Conservation (phyloP, 768 basidiomycete genomes). For the Termitomyces sp. region DNA sequence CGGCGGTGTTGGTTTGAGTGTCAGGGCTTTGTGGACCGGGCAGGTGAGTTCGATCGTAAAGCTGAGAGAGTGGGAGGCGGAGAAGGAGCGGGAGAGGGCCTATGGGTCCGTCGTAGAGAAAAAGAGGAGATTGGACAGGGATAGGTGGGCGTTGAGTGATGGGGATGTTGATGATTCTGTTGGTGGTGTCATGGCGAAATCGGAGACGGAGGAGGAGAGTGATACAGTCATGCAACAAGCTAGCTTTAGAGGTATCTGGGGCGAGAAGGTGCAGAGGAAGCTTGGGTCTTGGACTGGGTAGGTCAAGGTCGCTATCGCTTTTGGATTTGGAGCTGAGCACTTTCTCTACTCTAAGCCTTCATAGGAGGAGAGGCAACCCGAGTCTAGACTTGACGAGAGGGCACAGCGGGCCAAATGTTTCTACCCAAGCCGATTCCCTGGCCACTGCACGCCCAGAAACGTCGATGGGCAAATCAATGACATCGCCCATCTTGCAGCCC, state of each 20-base stretch:
- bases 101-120: background rate
- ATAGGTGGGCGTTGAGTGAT: constrained; percentile 29
- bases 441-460: constrained; percentile 1
- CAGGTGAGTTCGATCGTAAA: constrained; percentile 28
- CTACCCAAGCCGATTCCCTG: background rate
- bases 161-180: constrained; percentile 29
- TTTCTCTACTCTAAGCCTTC: constrained; percentile 10
- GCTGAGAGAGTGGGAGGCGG: constrained; percentile 32
- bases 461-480: constrained; percentile 4
- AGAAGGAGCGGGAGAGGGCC: constrained; percentile 8
- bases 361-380: constrained; percentile 17
- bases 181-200: constrained; percentile 13
- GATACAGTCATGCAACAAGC: constrained; percentile 20
- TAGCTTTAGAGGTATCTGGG: constrained; percentile 33
- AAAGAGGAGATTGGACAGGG: constrained; percentile 13
- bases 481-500: constrained; percentile 28
- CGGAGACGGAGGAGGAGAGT: constrained; percentile 43
- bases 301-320: constrained; percentile 6
- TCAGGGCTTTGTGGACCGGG: constrained; percentile 40
- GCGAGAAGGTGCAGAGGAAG: constrained; percentile 36
- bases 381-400: constrained; percentile 14
- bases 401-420: background rate
- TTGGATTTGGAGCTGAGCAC: background rate
- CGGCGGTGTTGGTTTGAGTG: constrained; percentile 27
- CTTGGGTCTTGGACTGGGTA: constrained; percentile 41